Conservation (phyloP, 768 basidiomycete genomes). For the Tremella fuciformis region DNA sequence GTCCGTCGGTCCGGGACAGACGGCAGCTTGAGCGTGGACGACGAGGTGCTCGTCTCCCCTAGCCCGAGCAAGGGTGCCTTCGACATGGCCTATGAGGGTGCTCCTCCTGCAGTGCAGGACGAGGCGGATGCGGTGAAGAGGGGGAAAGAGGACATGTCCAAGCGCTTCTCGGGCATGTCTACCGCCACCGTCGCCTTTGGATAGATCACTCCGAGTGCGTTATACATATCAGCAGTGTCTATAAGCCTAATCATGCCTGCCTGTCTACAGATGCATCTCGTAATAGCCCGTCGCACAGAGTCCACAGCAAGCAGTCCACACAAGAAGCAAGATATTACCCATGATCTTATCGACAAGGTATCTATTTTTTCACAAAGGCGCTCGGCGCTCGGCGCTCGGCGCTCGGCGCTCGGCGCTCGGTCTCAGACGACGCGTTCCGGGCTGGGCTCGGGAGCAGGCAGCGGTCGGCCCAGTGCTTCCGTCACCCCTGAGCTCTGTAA, state of each 20-base stretch:
- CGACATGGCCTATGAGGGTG: neutral
- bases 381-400: too few species aligned
- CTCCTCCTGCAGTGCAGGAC: too few species aligned
- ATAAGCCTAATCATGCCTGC: too few species aligned
- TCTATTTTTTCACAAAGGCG: neutral
- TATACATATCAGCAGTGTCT: too few species aligned
- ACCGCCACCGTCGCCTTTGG: conserved; percentile 4
- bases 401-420: too few species aligned
- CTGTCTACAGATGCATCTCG: too few species aligned
- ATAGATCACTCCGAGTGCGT: too few species aligned
- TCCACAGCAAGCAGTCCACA: too few species aligned
- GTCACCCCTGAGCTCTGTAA: conserved; percentile 63
- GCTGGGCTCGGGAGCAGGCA: conserved; percentile 21
- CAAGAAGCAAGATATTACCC: too few species aligned
- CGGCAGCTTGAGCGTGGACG: neutral
- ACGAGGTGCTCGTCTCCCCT: conserved; percentile 3
- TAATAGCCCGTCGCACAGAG: too few species aligned
- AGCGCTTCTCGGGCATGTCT: neutral
- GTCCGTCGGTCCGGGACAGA: neutral
- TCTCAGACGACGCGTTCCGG: conserved; percentile 19
- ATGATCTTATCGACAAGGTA: too few species aligned
- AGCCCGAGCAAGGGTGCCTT: neutral
- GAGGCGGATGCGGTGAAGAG: neutral
- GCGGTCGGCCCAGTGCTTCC: conserved; percentile 66
- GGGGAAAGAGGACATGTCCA: neutral